Evolutionary conservation across 805 yeast species (phyloP), one percentile per base, ranked within the genome.

Genomic region (Metschnikowia vanudenii): DNA sequence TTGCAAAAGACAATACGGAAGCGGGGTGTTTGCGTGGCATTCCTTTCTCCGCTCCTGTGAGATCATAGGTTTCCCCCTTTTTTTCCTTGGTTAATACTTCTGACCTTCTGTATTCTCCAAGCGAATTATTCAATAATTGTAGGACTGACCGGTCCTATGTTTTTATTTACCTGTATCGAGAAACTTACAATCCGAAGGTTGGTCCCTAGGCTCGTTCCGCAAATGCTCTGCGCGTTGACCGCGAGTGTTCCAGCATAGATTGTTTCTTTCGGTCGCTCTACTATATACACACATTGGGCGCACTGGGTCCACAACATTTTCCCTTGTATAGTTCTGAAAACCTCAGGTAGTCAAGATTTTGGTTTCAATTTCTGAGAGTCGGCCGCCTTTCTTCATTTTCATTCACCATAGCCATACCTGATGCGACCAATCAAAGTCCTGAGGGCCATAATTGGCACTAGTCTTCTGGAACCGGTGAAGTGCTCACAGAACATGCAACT

Each of bases 401-500:
- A 12, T 16, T 33, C 9, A 9, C 7, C 16, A n/a, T 22, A 16
- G 19, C 28, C 12, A 16, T 22, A 13, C n/a, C 11, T 34, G 32
- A 39, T 39, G 36, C 43, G 42, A 17, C 40, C 50, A 7, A 47
- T 52, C 33, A 40, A 39, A 12, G 43, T 47, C 3, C 52, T 30
- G 49, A 53, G 58, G 16, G 45, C 54, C 30, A 41, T 50, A 8
- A 50, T 53, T 3, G 55, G 51, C 19, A 34, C 31, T 12, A 49
- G 51, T 10, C 26, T 53, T n/a, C 50, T 52, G n/a, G 58, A 54
- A 24, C 73, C 75, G 2, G 56, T 66, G 11, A 68, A 66, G 47
- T 60, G 67, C 57, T 68, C 75, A 1, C 60, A 55, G 8, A 68
- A 70, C 43, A 58, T 46, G 50, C 74, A 70, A 50, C 43, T 69